These are phyloP conservation scores for Aspergillus ochraceoroseus DNA, from an alignment of 2,329 filamentous ascomycete genomes.

Conservation along the genomic window DNA sequence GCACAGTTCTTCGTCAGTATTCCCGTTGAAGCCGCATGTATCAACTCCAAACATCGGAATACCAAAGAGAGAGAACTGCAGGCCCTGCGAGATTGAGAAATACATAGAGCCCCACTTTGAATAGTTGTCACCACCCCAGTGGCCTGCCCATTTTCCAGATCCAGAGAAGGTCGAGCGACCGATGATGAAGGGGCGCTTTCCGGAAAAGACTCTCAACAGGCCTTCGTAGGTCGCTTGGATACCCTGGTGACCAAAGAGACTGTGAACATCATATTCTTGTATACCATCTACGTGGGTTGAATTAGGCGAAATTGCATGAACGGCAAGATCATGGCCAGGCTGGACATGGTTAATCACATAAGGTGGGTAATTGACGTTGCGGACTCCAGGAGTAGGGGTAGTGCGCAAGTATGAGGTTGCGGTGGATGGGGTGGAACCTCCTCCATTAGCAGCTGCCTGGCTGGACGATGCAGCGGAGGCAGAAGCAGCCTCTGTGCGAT, in stretches of 20 bases:
- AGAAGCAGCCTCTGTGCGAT: constrained; percentile 61
- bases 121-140: constrained; percentile 76
- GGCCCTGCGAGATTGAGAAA: constrained; percentile 70
- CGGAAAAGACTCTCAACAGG: constrained; percentile 59
- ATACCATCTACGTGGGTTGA: constrained; percentile 69
- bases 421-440: constrained; percentile 27
- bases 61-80: constrained; percentile 68
- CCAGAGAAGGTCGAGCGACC: constrained; percentile 76
- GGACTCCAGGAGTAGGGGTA: constrained; percentile 57
- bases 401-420: constrained; percentile 52
- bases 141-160: constrained; percentile 68
- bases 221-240: constrained; percentile 71
- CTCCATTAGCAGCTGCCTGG: constrained; percentile 46
- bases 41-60: constrained; percentile 73
- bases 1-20: constrained; percentile 65
- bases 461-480: constrained; percentile 53
- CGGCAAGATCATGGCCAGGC: constrained; percentile 59
- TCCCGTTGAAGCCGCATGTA: constrained; percentile 65
- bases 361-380: constrained; percentile 68
- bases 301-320: constrained; percentile 69
- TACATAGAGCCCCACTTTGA: constrained; percentile 69
- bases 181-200: constrained; percentile 76
- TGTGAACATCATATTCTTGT: constrained; percentile 78
- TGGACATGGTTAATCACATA: constrained; percentile 71
- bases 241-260: constrained; percentile 69